Percentiles rank a stretch among this genome's conserved stretches.
Evolutionary conservation across 768 basidiomycete species (phyloP).

Genomic region (Lactifluus echinatus): DNA sequence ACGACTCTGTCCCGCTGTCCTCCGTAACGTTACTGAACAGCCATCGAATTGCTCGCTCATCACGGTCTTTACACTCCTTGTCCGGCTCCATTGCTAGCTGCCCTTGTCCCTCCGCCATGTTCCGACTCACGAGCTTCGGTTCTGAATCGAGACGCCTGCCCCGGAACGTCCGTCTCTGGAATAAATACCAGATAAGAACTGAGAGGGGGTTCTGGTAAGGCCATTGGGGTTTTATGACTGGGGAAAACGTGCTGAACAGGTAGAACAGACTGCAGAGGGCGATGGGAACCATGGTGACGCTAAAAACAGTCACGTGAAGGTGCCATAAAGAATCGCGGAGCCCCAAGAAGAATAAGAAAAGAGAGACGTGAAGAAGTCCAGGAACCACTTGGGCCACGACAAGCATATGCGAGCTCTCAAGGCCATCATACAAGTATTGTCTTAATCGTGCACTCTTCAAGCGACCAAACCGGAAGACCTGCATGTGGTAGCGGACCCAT

Average conservation of each 20-base stretch:
- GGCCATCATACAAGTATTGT: constrained; percentile 31
- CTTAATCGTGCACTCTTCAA: constrained; percentile 33
- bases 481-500: constrained; percentile 36
- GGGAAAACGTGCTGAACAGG: not conserved
- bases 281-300: constrained; percentile 3
- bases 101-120: not conserved
- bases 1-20: not conserved
- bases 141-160: not conserved
- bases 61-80: not conserved
- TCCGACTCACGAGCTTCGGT: not conserved
- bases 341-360: constrained; percentile 45
- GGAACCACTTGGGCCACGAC: constrained; percentile 37
- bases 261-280: constrained; percentile 10
- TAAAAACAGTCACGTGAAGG: constrained; percentile 14
- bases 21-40: not conserved
- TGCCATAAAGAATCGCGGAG: constrained; percentile 36
- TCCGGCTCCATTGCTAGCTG: not conserved
- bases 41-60: not conserved
- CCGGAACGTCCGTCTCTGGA: not conserved
- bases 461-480: constrained; percentile 24
- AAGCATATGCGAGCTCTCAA: constrained; percentile 34
- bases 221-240: constrained; percentile 2
- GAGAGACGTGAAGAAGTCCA: constrained; percentile 39
- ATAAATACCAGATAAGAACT: constrained; percentile 1
- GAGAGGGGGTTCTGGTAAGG: constrained; percentile 12